Base-by-base conservation (phyloP, 2,329 filamentous ascomycete species). In the Aureobasidium sp. region DNA sequence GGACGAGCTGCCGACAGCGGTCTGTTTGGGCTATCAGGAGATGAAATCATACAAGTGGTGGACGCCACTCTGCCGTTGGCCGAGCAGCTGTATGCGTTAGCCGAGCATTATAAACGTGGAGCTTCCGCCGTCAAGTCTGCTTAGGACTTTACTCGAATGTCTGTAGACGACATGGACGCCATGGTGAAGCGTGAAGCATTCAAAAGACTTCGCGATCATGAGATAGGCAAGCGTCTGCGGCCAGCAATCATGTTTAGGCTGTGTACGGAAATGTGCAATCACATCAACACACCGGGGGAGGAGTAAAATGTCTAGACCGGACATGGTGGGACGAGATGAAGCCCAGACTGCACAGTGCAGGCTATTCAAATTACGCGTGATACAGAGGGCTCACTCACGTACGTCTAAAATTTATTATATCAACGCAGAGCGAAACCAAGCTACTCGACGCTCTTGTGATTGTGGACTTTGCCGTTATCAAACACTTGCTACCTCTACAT, bases 11-110 rank as follows among this genome's bases (percentile, higher is more conserved):
- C 35, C 19, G 53, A 25, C 8, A 57, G 50, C 33, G 62, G 62
- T 33, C 58, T 63, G 31, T 63, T 64, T 46, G 62, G 62, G 42
- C 43, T 62, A 8, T 50, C 55, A 10, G 61, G 61, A 19, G 62
- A 64, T 35, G 62, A 57, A 23, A 40, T 27, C 27, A 23, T 64
- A 29, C 62, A 64, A 50, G 35, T 64, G 31, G 47, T 64, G 21
- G 61, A 63, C 29, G 60, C 55, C 55, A 27, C 23, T 49, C 35
- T 40, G 23, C 43, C 31, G 15, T 49, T 49, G 23, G 55, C 11
- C 11, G 2, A 7, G 55, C 43, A 49, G 43, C 23, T 59, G 15
- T 59, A 49, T 49, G 55, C 6, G 31, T 13, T 59, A 9, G 55
- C 55, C 21, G 55, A 59, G 55, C 10, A n/a, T 21, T 59, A 43